phyloP scores from a whole-genome alignment of 371 early-diverging fungal genomes.

The Syncephalastrum monosporum region DNA sequence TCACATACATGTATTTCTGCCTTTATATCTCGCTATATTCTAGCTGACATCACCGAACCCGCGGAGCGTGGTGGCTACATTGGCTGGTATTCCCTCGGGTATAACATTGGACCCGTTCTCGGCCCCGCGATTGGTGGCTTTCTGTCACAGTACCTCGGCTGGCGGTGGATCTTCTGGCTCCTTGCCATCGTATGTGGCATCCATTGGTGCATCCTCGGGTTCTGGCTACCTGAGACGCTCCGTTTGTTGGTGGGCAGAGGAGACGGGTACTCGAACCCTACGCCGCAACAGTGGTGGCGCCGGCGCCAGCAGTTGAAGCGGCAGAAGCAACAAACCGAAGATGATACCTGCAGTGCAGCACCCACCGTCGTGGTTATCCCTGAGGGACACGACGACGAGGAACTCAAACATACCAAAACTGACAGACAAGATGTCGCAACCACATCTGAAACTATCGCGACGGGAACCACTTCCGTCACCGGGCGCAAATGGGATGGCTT shows the following conservation, averaged over 20 bases:
- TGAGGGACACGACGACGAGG: too few relatives aligned
- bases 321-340: background rate
- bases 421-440: background rate
- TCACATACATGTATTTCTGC: background rate
- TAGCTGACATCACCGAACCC: constrained; percentile 56
- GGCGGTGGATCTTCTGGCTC: constrained; percentile 60
- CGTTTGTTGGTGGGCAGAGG: constrained; percentile 46
- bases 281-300: constrained; percentile 20
- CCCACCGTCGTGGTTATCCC: too few relatives aligned
- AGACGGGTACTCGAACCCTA: constrained; percentile 33
- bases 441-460: too few relatives aligned
- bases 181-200: constrained; percentile 47
- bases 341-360: background rate
- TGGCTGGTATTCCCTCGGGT: constrained; percentile 62
- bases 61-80: constrained; percentile 65
- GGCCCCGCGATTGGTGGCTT: constrained; percentile 30
- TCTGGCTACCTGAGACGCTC: constrained; percentile 66
- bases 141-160: constrained; percentile 27
- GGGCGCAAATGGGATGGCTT: background rate
- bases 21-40: constrained; percentile 1
- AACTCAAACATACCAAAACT: too few relatives aligned
- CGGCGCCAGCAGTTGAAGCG: too few relatives aligned
- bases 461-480: background rate
- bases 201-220: constrained; percentile 42
- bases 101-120: constrained; percentile 31